Base-by-base conservation (phyloP, 129 eudicot genomes). In the Tagetes patula region DNA sequence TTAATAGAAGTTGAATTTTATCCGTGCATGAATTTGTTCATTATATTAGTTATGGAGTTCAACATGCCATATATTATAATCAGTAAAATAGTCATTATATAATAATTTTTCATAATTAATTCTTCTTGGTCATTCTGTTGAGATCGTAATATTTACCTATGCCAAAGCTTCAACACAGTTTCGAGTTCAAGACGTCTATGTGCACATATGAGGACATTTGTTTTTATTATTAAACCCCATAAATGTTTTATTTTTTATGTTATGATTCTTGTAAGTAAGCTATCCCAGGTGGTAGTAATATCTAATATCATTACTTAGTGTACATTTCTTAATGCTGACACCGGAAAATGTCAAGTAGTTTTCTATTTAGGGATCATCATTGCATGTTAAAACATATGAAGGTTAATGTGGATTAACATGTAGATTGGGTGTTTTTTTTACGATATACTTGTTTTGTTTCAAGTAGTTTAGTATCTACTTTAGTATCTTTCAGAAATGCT, bases 31-130 rank as follows among this genome's bases (percentile, higher is more conserved):
- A 71, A 3, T 20, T 52, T 52, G 3, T 50, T 50, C 43, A 66
- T 37, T 52, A n/a, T 53, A 27, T 38, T 39, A 39, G 38, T 53
- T 38, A 8, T 14, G 65, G 38, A 42, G 8, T 32, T 10, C 38
- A 68, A 53, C 64, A 14, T 53, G n/a, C 20, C 60, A 12, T 48
- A 69, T 66, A 45, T 66, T 65, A n/a, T 66, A 6, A 40, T 20
- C 27, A 65, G 37, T 1, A 3, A 3, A 14, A 65, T 6, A 31
- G 56, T 30, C 39, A 39, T 38, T 67, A 8, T 2, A 13, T 8
- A 47, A 11, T 48, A 52, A 56, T 20, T 20, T 20, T 20, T 20
- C 27, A 20, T 20, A 20, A 20, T 20, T 20, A 20, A 20, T 20
- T 20, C 2, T 45, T 69, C 32, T 39, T 39, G 3, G 37, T 5